A percentile compares a stretch with the other conserved stretches of the same genome.
phyloP scores from a whole-genome alignment of 2,329 filamentous ascomycete genomes.

The Amauroascus verrucosus region DNA sequence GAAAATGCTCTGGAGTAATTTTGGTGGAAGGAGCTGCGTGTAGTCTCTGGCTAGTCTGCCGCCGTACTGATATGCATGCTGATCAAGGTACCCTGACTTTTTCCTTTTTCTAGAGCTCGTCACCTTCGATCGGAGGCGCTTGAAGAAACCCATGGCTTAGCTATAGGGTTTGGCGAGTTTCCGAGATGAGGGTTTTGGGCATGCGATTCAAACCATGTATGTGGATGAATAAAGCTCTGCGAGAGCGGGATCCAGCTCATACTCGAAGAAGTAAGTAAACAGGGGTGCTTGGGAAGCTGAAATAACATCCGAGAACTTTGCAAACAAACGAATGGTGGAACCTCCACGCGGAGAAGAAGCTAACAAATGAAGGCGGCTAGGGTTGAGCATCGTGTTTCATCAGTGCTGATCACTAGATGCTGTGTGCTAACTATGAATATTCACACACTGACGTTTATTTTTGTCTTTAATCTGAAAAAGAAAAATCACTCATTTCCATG shows the following conservation, averaged over 20 bases:
- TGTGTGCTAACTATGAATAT: too few relatives aligned
- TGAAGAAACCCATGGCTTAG: constrained; percentile 20
- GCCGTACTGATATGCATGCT: not conserved
- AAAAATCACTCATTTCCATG: too few relatives aligned
- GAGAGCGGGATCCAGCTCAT: not conserved
- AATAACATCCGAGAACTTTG: not conserved
- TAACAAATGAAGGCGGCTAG: not conserved
- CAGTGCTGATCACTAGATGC: not conserved
- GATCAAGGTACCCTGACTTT: not conserved
- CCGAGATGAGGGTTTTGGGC: not conserved
- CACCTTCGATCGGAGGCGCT: constrained; percentile 19
- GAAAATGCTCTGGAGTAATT: constrained; percentile 70
- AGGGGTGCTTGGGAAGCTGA: not conserved
- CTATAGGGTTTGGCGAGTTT: not conserved
- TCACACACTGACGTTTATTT: too few relatives aligned
- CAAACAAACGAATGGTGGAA: constrained; percentile 3
- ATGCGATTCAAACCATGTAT: not conserved
- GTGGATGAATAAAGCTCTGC: not conserved
- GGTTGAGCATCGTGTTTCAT: not conserved
- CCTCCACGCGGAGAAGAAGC: not conserved
- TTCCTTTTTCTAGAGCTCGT: constrained; percentile 14
- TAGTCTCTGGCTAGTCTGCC: constrained; percentile 19
- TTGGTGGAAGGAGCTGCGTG: constrained; percentile 50
- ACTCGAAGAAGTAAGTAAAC: not conserved
- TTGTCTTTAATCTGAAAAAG: too few relatives aligned